Conservation (phyloP, 257 asterid genomes). For the Hygrophila difformis region DNA sequence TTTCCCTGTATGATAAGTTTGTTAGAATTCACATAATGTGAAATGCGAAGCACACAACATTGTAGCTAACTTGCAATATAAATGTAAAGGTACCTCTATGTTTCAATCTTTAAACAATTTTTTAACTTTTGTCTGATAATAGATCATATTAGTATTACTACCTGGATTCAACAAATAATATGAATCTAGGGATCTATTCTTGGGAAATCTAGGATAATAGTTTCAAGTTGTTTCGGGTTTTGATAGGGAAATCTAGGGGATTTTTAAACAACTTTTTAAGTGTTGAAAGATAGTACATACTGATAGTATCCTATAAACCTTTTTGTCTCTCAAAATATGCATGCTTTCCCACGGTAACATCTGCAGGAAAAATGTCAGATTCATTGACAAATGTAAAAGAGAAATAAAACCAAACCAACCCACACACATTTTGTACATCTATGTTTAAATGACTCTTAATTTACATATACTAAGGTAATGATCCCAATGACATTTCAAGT, state of each 20-base stretch:
- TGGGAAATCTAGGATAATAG: slow-evolving; percentile 37
- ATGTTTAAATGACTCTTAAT: too few relatives aligned
- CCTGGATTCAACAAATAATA: slow-evolving; percentile 85
- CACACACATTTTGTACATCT: too few relatives aligned
- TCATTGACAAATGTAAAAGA: slow-evolving; percentile 7
- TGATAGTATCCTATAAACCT: slow-evolving; percentile 96
- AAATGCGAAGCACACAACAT: not conserved
- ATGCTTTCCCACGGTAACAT: slow-evolving; percentile 98
- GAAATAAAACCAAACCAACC: too few relatives aligned
- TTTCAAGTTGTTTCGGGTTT: slow-evolving; percentile 24
- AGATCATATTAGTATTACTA: slow-evolving; percentile 81
- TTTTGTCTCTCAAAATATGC: slow-evolving; percentile 69
- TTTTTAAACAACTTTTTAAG: slow-evolving; percentile 53
- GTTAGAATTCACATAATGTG: not conserved
- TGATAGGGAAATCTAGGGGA: too few relatives aligned
- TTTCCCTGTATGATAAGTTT: slow-evolving; percentile 61
- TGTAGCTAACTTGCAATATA: not conserved
- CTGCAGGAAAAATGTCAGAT: slow-evolving; percentile 37
- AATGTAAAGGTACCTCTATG: slow-evolving; percentile 51
- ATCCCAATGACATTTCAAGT: slow-evolving; percentile 3
- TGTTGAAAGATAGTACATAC: slow-evolving; percentile 58
- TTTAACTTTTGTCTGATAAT: slow-evolving; percentile 67
- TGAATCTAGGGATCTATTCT: slow-evolving; percentile 74
- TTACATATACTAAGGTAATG: too few relatives aligned
- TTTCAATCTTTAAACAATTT: slow-evolving; percentile 75